Base-by-base conservation (phyloP, 1,284 basidiomycete genomes). In the Neonothopanus nambi region DNA sequence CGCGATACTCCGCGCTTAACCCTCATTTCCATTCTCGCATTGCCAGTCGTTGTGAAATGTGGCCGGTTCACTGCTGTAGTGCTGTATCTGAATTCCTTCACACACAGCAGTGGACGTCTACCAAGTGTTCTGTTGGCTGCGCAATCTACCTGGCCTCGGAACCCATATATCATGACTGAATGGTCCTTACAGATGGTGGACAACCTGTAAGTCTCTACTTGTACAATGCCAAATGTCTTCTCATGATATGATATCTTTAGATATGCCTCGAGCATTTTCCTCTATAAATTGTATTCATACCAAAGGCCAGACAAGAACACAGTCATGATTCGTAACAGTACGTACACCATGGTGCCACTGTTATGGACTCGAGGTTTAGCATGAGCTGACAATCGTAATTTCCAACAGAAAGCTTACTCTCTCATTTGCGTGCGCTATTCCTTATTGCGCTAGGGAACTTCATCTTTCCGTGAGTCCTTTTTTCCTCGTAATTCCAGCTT, bases 381-480 rank as follows among this genome's bases (percentile, higher is more conserved):
- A n/a, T 26, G 6, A 13, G 26, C 44, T 21, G 44, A 47, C 8
- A 18, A 6, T 33, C 33, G 26, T 13, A n/a, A 17, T 13, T 21
- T 17, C 20, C 20, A 20, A 33, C 44, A 46, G 44, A 46, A 17
- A 46, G 44, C n/a, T 46, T 48, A 24, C 46, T 48, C 36, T 18
- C 30, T 6, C 46, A 23, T 48, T 4, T 48, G 9, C 30, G 46
- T 33, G 30, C 46, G 17, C 46, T 48, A 3, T 48, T 48, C 26
- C 46, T 48, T 11, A 38, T 48, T 20, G 46, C 30, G 3, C 17
- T 48, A 17, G 46, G 46, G 6, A 48, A 48, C 36, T 48, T 48
- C 20, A 20, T 48, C 36, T 48, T 48, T 33, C 46, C 46, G 46
- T 48, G n/a, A 36, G 46, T 46, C 18, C 24, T 36, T 17, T 36